These are phyloP conservation scores for Pseudocercospora ulei DNA, from an alignment of 2,329 filamentous ascomycete genomes.

Conservation along the genomic window DNA sequence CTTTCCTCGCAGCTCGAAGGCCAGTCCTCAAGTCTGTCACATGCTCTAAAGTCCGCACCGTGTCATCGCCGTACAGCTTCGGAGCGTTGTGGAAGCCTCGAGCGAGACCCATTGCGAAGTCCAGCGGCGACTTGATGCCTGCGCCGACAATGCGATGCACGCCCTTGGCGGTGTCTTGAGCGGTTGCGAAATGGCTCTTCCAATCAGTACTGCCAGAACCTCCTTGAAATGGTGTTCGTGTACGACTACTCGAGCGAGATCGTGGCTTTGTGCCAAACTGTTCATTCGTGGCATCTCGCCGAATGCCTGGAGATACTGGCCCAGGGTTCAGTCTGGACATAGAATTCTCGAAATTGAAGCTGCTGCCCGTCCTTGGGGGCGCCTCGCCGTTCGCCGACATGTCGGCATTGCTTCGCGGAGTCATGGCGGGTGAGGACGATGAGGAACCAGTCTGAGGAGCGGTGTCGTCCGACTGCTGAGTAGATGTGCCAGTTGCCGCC, in stretches of 20 bases:
- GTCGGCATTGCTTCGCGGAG: conserved; percentile 16
- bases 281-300: conserved; percentile 15
- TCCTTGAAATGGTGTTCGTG: conserved; percentile 15
- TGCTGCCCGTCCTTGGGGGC: conserved; percentile 18
- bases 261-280: conserved; percentile 19
- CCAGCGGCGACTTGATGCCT: conserved; percentile 64
- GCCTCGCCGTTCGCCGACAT: conserved; percentile 10
- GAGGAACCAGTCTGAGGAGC: conserved; percentile 5
- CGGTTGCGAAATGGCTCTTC: conserved; percentile 25
- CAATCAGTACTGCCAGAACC: conserved; percentile 16
- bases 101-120: conserved; percentile 71
- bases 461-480: conserved; percentile 9
- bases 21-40: conserved; percentile 70
- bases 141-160: conserved; percentile 34
- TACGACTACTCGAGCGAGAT: conserved; percentile 22
- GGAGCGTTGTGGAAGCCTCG: conserved; percentile 85
- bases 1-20: conserved; percentile 57
- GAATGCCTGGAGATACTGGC: conserved; percentile 19
- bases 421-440: conserved; percentile 13
- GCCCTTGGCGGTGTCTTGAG: conserved; percentile 32
- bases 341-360: conserved; percentile 31
- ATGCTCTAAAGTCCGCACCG: conserved; percentile 65
- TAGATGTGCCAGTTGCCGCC: conserved; percentile 8
- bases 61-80: conserved; percentile 73
- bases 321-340: conserved; percentile 25